A percentile compares a stretch with the other conserved stretches of the same genome.
phyloP scores from a whole-genome alignment of 352 stramenopile genomes.

The Thalassiosira mediterranea region DNA sequence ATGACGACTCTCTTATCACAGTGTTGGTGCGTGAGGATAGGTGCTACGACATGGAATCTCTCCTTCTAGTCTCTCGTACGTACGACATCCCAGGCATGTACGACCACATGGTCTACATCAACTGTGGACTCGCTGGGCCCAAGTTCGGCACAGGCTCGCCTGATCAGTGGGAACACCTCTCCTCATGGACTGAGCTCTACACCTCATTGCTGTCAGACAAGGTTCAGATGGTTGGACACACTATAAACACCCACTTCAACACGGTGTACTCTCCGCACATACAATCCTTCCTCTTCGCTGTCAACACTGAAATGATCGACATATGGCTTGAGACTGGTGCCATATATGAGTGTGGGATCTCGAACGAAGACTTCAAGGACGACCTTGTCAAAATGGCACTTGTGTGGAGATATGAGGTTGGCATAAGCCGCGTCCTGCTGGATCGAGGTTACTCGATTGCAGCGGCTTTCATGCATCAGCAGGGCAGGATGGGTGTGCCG shows the following conservation, averaged over 20 bases:
- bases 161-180: conserved; percentile 16
- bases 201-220: conserved; percentile 38
- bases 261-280: conserved; percentile 41
- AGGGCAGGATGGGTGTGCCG: conserved; percentile 33
- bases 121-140: conserved; percentile 44
- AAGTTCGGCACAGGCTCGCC: conserved; percentile 39
- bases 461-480: conserved; percentile 44
- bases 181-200: conserved; percentile 47
- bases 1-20: conserved; percentile 14
- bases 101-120: conserved; percentile 52
- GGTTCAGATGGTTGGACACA: conserved; percentile 48
- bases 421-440: conserved; percentile 38
- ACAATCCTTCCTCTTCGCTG: conserved; percentile 40
- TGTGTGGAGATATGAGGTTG: conserved; percentile 47
- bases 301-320: conserved; percentile 39
- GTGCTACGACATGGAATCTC: conserved; percentile 54
- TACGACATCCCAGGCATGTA: conserved; percentile 27
- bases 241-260: conserved; percentile 53
- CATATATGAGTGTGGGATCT: conserved; percentile 49
- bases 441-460: conserved; percentile 40
- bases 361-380: conserved; percentile 44
- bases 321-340: conserved; percentile 38
- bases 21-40: conserved; percentile 39
- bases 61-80: conserved; percentile 20
- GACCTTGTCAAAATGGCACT: conserved; percentile 35